Evolutionary conservation across 1,284 basidiomycete species (phyloP), one percentile per base, ranked within the genome.

Genomic region (Cystobasidium slooffiae): DNA sequence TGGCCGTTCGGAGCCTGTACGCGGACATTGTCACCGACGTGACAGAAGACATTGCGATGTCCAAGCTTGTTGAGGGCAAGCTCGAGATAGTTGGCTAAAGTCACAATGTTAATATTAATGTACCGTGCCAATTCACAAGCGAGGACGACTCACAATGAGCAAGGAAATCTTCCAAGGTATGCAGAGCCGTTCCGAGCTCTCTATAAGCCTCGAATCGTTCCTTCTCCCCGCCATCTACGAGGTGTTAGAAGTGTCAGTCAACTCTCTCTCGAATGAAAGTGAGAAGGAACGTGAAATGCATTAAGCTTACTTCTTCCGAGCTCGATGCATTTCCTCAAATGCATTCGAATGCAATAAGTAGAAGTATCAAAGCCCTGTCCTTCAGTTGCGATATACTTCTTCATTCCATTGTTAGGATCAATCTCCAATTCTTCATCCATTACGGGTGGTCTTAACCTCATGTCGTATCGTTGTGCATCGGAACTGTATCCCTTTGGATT

Each of bases 341-440:
- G 89, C 31, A 90, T 87, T 52, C 93, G 86, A 43, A 96, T 89
- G 24, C 93, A 88, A 0, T 88, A 90, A 77, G 90, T 91, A 1
- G 92, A 94, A 0, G 94, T 97, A 77, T 94, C 92, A 93, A 94
- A 97, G 22, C 78, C 73, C 49, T 72, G 78, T 87, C 89, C 89
- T 79, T 84, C 83, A 77, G 94, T 95, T 1, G 92, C 92, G 75
- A 97, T 94, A 81, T 96, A 97, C 80, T 94, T 94, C 85, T 97
- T 97, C 93, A 97, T 96, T 6, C 94, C 94, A 0, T 91, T 92
- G 10, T 86, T 85, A 0, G 88, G 88, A 81, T 97, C 94, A 24
- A 97, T 87, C 79, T 95, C 91, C 6, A 97, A 85, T 81, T 97
- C 94, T 55, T 87, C 84, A 0, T 90, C 90, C 73, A 88, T 82